Evolutionary conservation across 176 grass and related monocot species (phyloP), one percentile per base, ranked within the genome.

Genomic region (Themeda triandra): DNA sequence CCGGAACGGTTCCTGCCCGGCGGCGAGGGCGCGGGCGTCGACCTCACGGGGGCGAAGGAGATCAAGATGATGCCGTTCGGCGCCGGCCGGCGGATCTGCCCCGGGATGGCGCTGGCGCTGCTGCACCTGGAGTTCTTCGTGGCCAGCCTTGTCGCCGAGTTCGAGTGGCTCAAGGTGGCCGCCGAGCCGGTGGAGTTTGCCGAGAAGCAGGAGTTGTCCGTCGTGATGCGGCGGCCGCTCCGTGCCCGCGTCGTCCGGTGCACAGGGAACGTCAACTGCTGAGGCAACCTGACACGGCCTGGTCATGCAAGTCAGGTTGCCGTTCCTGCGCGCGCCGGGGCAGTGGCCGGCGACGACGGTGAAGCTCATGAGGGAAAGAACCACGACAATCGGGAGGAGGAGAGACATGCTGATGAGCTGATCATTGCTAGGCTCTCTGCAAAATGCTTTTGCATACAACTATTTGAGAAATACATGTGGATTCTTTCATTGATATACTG

Each of bases 61-160:
- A 25, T 83, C 17, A 83, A 23, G 68, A 83, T 74, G 67, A 83
- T 54, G 28, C 42, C 82, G 6, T 86, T 86, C 14, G 73, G 84
- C 8, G 46, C 63, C 6, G 84, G 84, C 11, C 41, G 63, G 60
- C n/a, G 73, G 18, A 3, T 59, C 0, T 85, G 74, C 63, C 73
- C 73, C 8, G 73, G 63, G 32, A 36, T 85, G 8, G 74, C 44
- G 8, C 5, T 40, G 30, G 83, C 88, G 10, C 49, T 86, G 83
- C 53, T 90, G 19, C 46, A 71, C 58, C 31, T 86, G 8, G 13
- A 82, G 69, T 75, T 42, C 45, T 72, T 84, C 30, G 87, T 89
- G 64, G 81, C 49, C 6, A 79, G 58, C 78, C 41, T 89, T 4
- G 81, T 89, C 6, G 40, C 14, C 39, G 87, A 84, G 19, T 84